phyloP scores from a whole-genome alignment of 805 yeast genomes.

The Cyberlindnera saturnus region DNA sequence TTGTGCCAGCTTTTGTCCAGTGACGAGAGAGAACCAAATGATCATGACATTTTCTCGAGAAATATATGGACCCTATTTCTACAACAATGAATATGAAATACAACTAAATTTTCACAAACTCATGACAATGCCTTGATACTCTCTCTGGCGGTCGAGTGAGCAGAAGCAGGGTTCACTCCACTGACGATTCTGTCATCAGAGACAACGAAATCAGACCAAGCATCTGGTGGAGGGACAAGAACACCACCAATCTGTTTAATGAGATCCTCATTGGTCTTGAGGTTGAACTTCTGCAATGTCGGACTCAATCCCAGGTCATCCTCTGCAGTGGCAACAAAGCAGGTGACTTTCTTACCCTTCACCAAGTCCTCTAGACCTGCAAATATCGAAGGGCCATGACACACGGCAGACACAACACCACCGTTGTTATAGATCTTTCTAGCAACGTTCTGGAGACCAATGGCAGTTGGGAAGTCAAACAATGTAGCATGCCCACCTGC shows the following conservation, averaged over 20 bases:
- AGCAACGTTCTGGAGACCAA: conserved; percentile 39
- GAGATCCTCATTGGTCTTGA: conserved; percentile 4
- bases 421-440: conserved; percentile 40
- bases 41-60: no score
- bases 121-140: not conserved
- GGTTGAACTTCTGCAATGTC: conserved; percentile 1
- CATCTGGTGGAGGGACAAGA: not conserved
- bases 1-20: no score
- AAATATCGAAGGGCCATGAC: conserved; percentile 63
- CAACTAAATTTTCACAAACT: no score
- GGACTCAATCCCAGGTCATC: conserved; percentile 26
- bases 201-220: conserved; percentile 1
- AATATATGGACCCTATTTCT: no score
- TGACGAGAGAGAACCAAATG: no score
- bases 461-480: conserved; percentile 52
- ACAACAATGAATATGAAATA: no score
- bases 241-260: not conserved
- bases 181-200: not conserved
- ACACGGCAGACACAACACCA: conserved; percentile 58
- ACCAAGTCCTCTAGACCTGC: conserved; percentile 42
- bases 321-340: conserved; percentile 49
- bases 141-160: not conserved
- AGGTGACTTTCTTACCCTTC: conserved; percentile 51
- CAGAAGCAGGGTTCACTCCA: conserved; percentile 1
- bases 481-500: conserved; percentile 64